Evolutionary conservation across 805 yeast species (phyloP).

Genomic region (Candida lessepsii): DNA sequence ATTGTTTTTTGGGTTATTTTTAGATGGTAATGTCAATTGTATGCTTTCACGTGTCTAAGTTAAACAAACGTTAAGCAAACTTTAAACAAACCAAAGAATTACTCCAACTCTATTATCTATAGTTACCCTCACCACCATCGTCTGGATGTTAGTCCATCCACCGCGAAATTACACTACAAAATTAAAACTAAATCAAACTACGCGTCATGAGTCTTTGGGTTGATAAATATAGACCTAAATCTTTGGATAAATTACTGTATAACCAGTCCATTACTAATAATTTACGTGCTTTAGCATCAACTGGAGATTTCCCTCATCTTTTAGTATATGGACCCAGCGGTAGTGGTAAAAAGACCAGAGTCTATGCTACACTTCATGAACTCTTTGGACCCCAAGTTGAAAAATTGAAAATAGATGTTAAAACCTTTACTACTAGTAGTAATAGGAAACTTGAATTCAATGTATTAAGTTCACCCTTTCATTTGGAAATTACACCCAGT

Average conservation of each 20-base stretch:
- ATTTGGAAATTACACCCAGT: constrained; percentile 92
- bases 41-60: too few species aligned
- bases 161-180: not conserved
- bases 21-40: too few species aligned
- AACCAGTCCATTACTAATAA: constrained; percentile 65
- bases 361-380: constrained; percentile 72
- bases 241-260: constrained; percentile 60
- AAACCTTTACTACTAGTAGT: constrained; percentile 72
- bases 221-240: constrained; percentile 84
- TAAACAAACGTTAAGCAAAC: too few species aligned
- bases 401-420: constrained; percentile 80
- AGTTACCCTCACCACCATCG: too few species aligned
- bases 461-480: constrained; percentile 88
- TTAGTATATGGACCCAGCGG: constrained; percentile 95
- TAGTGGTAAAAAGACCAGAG: constrained; percentile 94
- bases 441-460: constrained; percentile 85
- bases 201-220: constrained; percentile 89
- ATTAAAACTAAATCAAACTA: too few species aligned
- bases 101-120: too few species aligned
- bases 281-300: constrained; percentile 55
- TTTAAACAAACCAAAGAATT: too few species aligned
- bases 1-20: too few species aligned
- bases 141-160: too few species aligned
- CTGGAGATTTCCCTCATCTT: constrained; percentile 91
- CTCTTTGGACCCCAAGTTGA: constrained; percentile 83